A percentile compares a stretch with the other conserved stretches of the same genome.
These are phyloP conservation scores for Peziza echinospora DNA, from an alignment of 495 filamentous ascomycete species.

Conservation along the genomic window DNA sequence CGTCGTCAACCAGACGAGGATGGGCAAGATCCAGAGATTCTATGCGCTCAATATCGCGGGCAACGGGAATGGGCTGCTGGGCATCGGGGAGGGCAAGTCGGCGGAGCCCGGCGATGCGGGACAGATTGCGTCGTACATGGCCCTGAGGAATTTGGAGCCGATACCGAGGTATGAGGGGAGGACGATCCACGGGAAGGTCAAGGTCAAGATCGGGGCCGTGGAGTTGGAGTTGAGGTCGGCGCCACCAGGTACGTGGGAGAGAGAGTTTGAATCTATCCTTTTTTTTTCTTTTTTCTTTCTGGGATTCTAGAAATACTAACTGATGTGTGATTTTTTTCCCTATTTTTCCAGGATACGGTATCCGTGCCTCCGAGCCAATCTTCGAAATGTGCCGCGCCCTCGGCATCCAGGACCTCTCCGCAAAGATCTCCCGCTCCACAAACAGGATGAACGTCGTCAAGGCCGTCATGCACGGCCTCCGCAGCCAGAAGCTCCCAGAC, in stretches of 20 bases:
- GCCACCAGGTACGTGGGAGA: conserved; percentile 76
- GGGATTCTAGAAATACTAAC: background rate
- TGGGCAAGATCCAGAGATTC: conserved; percentile 63
- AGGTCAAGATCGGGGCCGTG: conserved; percentile 65
- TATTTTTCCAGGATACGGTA: conserved; percentile 72
- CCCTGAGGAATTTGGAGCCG: conserved; percentile 70
- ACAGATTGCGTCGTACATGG: conserved; percentile 45
- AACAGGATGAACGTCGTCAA: conserved; percentile 97
- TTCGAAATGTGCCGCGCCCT: conserved; percentile 73
- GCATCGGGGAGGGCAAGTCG: conserved; percentile 75
- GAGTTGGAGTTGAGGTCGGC: conserved; percentile 57
- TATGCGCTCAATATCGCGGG: conserved; percentile 61
- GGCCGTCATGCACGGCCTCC: conserved; percentile 61
- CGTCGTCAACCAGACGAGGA: conserved; percentile 82
- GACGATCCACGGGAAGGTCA: conserved; percentile 72
- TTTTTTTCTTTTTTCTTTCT: too few species aligned
- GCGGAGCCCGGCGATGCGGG: conserved; percentile 42
- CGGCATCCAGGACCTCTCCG: conserved; percentile 70
- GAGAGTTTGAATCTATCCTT: too few species aligned
- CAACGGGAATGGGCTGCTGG: conserved; percentile 63
- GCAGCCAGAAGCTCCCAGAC: conserved; percentile 65
- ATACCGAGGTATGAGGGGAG: conserved; percentile 72
- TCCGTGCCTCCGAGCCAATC: conserved; percentile 72
- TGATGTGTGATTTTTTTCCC: too few species aligned
- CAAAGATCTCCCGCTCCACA: conserved; percentile 49